These are phyloP conservation scores for Solanum rostratum DNA, from an alignment of 257 asterid genomes.

Conservation along the genomic window DNA sequence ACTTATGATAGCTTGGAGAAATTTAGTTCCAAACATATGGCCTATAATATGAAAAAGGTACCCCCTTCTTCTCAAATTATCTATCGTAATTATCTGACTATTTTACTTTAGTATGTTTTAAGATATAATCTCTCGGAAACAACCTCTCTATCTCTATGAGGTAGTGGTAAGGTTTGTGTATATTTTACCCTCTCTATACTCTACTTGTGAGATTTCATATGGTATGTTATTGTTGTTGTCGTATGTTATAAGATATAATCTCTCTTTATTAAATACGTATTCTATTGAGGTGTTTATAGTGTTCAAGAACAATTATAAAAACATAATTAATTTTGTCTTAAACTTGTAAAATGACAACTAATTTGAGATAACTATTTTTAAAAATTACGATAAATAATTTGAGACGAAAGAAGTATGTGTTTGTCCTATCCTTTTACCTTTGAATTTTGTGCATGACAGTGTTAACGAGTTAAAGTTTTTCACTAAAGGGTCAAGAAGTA, in stretches of 20 bases:
- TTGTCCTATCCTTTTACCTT: background rate
- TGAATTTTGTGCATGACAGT: background rate
- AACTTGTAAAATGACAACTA: too few relatives aligned
- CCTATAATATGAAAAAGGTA: conserved; percentile 57
- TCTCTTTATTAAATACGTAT: background rate
- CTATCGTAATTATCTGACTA: background rate
- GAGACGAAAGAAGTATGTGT: rapidly evolving
- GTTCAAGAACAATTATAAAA: too few relatives aligned
- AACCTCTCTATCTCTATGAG: too few relatives aligned
- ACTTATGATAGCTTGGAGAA: conserved; percentile 43
- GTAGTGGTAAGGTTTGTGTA: too few relatives aligned
- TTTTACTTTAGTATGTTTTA: too few relatives aligned
- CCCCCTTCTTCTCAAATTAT: background rate
- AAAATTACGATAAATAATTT: background rate
- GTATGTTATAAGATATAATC: too few relatives aligned
- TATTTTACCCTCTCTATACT: too few relatives aligned
- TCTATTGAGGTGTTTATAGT: too few relatives aligned
- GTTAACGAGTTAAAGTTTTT: background rate
- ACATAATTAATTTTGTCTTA: too few relatives aligned
- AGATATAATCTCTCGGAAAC: background rate
- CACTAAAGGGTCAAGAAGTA: background rate
- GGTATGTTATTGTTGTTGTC: too few relatives aligned
- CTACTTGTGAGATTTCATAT: too few relatives aligned
- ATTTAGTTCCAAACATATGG: conserved; percentile 57
- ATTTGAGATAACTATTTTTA: too few relatives aligned